Evolutionary conservation across 2,329 filamentous ascomycete genomes (phyloP).

Genomic region (Epichloe sp.): DNA sequence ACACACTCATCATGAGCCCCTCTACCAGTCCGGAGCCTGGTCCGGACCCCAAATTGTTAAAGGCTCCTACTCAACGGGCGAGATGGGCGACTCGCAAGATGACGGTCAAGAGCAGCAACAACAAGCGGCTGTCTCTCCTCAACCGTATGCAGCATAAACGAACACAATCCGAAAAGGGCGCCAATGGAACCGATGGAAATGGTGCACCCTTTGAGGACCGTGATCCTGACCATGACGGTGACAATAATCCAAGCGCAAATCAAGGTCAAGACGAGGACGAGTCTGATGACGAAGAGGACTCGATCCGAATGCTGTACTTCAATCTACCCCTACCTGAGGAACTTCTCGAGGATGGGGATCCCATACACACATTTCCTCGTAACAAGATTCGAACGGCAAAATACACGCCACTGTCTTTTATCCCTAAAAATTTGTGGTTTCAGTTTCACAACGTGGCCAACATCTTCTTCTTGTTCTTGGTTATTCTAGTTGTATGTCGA

Average conservation of each 20-base stretch:
- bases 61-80: conserved; percentile 52
- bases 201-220: conserved; percentile 16
- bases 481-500: conserved; percentile 75
- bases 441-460: conserved; percentile 99
- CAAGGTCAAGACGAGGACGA: conserved; percentile 24
- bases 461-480: conserved; percentile 93
- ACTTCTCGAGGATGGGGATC: conserved; percentile 64
- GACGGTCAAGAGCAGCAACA: conserved; percentile 57
- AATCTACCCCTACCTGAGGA: conserved; percentile 67
- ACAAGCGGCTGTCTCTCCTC: conserved; percentile 74
- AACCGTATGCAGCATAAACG: conserved; percentile 58
- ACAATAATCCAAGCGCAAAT: conserved; percentile 16
- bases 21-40: conserved; percentile 15
- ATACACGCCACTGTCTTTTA: conserved; percentile 87
- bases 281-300: conserved; percentile 25
- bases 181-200: conserved; percentile 23
- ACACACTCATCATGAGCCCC: conserved; percentile 21
- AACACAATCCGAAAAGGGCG: conserved; percentile 56
- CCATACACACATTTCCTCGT: conserved; percentile 56
- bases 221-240: conserved; percentile 15
- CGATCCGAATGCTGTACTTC: conserved; percentile 61
- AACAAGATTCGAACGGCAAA: conserved; percentile 98
- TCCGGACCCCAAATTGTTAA: conserved; percentile 10
- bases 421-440: conserved; percentile 94
- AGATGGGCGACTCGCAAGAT: conserved; percentile 94